Conservation (phyloP, 306 rosid genomes). For the Fagus sylvatica region DNA sequence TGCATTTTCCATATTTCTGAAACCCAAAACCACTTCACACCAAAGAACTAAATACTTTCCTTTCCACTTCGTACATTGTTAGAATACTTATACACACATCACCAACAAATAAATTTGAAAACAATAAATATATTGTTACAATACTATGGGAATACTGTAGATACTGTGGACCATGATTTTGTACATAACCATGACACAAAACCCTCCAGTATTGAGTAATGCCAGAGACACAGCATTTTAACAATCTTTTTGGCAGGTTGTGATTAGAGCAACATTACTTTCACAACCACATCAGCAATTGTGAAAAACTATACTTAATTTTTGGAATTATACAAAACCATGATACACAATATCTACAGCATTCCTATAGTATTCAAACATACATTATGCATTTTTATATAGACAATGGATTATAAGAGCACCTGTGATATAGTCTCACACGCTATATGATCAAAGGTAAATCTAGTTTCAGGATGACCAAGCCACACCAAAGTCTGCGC, state of each 20-base stretch:
- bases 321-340: too few species aligned
- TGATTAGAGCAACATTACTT: too few species aligned
- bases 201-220: too few species aligned
- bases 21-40: constrained; percentile 5
- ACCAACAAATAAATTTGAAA: neutral
- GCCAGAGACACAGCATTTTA: too few species aligned
- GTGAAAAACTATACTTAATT: too few species aligned
- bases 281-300: too few species aligned
- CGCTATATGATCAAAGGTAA: constrained; percentile 88
- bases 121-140: neutral
- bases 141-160: too few species aligned
- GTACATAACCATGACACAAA: too few species aligned
- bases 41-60: neutral
- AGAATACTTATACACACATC: neutral
- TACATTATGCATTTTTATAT: neutral
- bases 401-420: neutral
- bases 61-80: neutral
- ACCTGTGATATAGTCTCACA: constrained; percentile 91
- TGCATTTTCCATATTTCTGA: neutral
- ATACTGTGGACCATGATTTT: too few species aligned
- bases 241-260: too few species aligned
- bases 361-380: too few species aligned
- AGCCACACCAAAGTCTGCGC: constrained; percentile 77
- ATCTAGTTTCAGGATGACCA: constrained; percentile 94
- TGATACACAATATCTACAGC: too few species aligned